Evolutionary conservation across 192 early-diverging fungal species (phyloP).

Genomic region (Backusella psychrophila): DNA sequence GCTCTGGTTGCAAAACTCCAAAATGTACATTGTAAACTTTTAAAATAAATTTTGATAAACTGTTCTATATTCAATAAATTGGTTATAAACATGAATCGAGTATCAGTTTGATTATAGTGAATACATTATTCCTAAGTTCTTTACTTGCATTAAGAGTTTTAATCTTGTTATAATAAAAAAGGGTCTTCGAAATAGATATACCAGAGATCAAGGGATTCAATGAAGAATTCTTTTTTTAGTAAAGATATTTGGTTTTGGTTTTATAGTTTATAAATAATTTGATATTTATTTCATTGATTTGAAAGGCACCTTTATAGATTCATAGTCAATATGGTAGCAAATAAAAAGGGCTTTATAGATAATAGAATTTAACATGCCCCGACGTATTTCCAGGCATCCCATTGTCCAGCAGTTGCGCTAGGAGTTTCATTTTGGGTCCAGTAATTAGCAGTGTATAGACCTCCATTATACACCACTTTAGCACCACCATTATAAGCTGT

Average conservation of each 20-base stretch:
- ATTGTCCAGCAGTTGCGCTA: not conserved
- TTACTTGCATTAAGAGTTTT: too few species aligned
- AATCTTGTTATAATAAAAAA: too few species aligned
- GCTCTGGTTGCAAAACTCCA: not conserved
- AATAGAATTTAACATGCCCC: not conserved
- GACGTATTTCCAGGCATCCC: not conserved
- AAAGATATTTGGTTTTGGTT: too few species aligned
- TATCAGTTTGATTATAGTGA: too few species aligned
- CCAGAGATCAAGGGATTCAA: too few species aligned
- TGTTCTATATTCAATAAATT: too few species aligned
- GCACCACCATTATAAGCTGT: constrained; percentile 33
- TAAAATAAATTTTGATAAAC: too few species aligned
- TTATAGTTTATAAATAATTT: not conserved
- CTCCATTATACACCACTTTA: constrained; percentile 41
- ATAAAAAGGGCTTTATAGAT: not conserved
- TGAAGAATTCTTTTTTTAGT: too few species aligned
- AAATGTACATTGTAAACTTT: not conserved
- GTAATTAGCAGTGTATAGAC: constrained; percentile 39
- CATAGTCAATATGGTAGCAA: not conserved
- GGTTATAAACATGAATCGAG: too few species aligned
- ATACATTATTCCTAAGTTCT: too few species aligned
- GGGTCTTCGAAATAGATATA: too few species aligned
- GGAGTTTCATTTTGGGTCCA: constrained; percentile 43
- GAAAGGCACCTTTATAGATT: not conserved
- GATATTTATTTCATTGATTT: not conserved